Conservation (phyloP, 306 rosid species). For the Quercus wislizeni region DNA sequence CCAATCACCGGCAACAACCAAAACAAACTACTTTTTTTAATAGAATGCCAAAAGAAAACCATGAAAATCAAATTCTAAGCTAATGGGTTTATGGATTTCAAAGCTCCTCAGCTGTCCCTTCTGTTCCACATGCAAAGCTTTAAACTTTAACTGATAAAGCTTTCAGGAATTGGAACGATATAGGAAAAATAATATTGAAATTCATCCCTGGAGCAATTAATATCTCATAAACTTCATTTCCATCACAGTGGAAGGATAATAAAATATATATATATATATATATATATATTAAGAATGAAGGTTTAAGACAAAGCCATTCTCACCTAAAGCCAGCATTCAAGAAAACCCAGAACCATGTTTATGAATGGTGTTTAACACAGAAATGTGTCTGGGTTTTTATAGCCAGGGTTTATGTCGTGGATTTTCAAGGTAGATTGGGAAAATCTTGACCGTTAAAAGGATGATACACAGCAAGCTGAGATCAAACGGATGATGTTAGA, state of each 20-base stretch:
- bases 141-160: background rate
- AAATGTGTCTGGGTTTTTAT: background rate
- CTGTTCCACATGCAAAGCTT: constrained; percentile 31
- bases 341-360: background rate
- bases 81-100: background rate
- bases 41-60: background rate
- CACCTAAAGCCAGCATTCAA: background rate
- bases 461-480: no score
- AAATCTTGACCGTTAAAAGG: no score
- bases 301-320: background rate
- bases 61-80: background rate
- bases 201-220: constrained; percentile 29
- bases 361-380: no score
- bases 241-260: background rate
- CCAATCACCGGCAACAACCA: background rate
- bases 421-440: no score
- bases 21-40: background rate
- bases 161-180: constrained; percentile 39
- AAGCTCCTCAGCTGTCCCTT: constrained; percentile 26
- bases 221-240: background rate
- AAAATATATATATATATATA: no score
- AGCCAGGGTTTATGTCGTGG: background rate
- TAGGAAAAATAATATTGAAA: background rate
- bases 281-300: background rate
- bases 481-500: no score